Conservation (phyloP, 805 yeast species). For the Candida gorgasii region DNA sequence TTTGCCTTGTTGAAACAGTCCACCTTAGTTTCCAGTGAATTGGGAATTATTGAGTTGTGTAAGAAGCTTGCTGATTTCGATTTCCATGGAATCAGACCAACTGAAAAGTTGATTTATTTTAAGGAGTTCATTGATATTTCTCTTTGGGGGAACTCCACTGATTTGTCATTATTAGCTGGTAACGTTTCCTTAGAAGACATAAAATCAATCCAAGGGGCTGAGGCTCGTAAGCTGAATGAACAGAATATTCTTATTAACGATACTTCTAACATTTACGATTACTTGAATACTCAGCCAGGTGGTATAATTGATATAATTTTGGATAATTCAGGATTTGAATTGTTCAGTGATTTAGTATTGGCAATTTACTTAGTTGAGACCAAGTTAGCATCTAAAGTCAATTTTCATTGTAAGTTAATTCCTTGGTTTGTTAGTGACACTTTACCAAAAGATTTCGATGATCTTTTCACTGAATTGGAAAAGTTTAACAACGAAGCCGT, state of each 20-base stretch:
- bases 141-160: conserved; percentile 98
- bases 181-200: conserved; percentile 84
- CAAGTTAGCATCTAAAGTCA: conserved; percentile 61
- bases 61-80: conserved; percentile 48
- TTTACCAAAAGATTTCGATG: conserved; percentile 73
- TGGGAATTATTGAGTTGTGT: conserved; percentile 83
- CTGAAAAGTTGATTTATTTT: conserved; percentile 56
- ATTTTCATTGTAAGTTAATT: conserved; percentile 82
- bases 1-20: conserved; percentile 69
- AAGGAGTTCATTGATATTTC: conserved; percentile 85
- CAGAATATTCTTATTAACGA: conserved; percentile 79
- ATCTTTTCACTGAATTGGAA: conserved; percentile 56
- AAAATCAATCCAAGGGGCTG: conserved; percentile 87
- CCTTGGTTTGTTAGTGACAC: conserved; percentile 99
- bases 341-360: conserved; percentile 49
- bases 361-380: conserved; percentile 55
- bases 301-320: conserved; percentile 68
- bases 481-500: conserved; percentile 30
- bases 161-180: conserved; percentile 82
- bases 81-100: conserved; percentile 28
- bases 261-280: conserved; percentile 64
- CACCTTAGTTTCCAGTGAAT: conserved; percentile 71
- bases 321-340: conserved; percentile 94
- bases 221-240: conserved; percentile 78
- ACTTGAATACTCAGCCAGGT: conserved; percentile 42